Base-by-base conservation (phyloP, 2,329 filamentous ascomycete genomes). In the Zasmidium angulare region DNA sequence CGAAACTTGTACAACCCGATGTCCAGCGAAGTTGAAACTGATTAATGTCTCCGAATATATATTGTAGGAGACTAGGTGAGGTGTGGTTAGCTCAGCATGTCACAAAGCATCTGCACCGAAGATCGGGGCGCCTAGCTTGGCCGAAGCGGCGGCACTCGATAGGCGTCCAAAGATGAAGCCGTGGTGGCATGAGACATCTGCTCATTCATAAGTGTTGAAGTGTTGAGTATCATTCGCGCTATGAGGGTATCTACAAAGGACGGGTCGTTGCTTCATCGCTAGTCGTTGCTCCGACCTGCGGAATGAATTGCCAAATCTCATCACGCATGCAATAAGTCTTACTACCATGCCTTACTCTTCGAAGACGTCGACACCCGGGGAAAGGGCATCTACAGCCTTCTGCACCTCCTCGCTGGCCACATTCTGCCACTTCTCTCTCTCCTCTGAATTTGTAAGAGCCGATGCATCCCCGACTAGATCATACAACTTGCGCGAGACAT, bases 401-500 rank as follows among this genome's bases (percentile, higher is more conserved):
- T 87, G 85, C 2, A 97, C 93, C 76, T 96, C 92, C 48, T 87
- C 84, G 19, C 81, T 84, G 14, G 92, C 93, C 69, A 91, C 83
- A 66, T 83, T 86, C 77, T 96, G 90, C 83, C 91, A 91, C 50
- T 82, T 83, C 64, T 84, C 84, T 58, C 86, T 84, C 57, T 85
- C 84, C 24, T 86, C 84, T 21, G 88, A 82, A 68, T 89, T 84
- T 3, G 76, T 71, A 26, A 95, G 81, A 21, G 75, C 77, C 53
- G 75, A 74, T 40, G 81, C 76, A 59, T 80, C 80, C 3, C 81
- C 81, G 23, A 86, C 82, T 50, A 79, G 78, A 29, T 87, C 91
- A 76, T 99, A 99, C 59, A 99, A 80, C 77, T 89, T 90, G 59
- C 91, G 88, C 46, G 91, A 97, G 31, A 98, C 87, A 61, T 89